phyloP scores from a whole-genome alignment of 2,329 filamentous ascomycete genomes.

The Berkeleyomyces rouxiae region DNA sequence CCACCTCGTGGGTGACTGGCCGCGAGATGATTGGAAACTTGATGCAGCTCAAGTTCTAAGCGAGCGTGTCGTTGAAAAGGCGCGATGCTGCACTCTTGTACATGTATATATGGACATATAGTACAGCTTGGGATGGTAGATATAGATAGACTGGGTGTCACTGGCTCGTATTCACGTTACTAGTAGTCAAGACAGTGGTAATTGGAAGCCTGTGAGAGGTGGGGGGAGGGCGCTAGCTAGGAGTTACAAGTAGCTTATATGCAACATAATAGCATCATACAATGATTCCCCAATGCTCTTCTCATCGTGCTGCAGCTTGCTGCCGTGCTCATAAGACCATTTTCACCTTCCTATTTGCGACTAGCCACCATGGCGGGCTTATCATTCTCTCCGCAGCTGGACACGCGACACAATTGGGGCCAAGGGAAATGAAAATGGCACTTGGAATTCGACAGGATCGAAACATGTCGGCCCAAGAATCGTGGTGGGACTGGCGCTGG shows the following conservation, averaged over 20 bases:
- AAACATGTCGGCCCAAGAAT: not conserved
- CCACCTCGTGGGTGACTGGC: slow-evolving; percentile 56
- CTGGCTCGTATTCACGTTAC: not conserved
- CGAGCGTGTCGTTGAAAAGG: not conserved
- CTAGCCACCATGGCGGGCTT: not conserved
- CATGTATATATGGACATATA: not conserved
- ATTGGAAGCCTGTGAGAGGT: not conserved
- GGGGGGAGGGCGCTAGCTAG: no score
- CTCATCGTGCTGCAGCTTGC: not conserved
- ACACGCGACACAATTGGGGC: not conserved
- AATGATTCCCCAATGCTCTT: not conserved
- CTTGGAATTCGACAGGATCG: not conserved
- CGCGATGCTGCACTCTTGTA: not conserved
- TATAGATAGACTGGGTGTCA: not conserved
- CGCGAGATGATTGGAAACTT: slow-evolving; percentile 63
- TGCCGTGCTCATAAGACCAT: not conserved
- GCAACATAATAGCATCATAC: not conserved
- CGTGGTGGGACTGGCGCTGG: not conserved
- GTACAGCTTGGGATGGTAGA: not conserved
- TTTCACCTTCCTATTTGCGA: not conserved
- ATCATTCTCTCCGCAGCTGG: not conserved
- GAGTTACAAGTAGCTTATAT: not conserved
- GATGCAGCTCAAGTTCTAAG: slow-evolving; percentile 51
- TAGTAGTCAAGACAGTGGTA: not conserved
- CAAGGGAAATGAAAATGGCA: not conserved